Percentiles rank a stretch among this genome's conserved stretches.
Evolutionary conservation across 1,284 basidiomycete genomes (phyloP).

Genomic region (Ceratobasidium sp.): DNA sequence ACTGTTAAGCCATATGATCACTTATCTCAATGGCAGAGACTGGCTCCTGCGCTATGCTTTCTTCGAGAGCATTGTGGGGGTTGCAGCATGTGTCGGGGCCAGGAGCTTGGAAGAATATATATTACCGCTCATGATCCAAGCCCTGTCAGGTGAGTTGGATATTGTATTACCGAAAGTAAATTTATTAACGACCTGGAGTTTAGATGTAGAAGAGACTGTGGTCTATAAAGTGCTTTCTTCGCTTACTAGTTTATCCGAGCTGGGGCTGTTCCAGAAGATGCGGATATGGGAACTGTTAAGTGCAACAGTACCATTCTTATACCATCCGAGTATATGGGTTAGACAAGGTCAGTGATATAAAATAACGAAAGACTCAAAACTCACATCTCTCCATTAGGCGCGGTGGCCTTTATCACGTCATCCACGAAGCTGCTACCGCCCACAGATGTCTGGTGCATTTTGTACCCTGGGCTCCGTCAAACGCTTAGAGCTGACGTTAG

Average conservation of each 20-base stretch:
- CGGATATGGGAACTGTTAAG: slow-evolving; percentile 95
- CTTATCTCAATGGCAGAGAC: slow-evolving; percentile 94
- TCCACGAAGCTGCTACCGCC: slow-evolving; percentile 77
- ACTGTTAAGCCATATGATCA: slow-evolving; percentile 96
- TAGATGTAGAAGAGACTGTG: slow-evolving; percentile 94
- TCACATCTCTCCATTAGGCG: slow-evolving; percentile 59
- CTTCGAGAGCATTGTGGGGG: slow-evolving; percentile 94
- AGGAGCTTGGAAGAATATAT: slow-evolving; percentile 87
- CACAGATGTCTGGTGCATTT: slow-evolving; percentile 94
- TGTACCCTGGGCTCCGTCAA: slow-evolving; percentile 89
- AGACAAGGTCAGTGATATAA: slow-evolving; percentile 71
- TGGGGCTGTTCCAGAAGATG: slow-evolving; percentile 88
- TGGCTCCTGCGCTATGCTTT: slow-evolving; percentile 92
- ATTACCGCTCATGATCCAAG: slow-evolving; percentile 92
- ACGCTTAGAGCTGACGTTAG: slow-evolving; percentile 87
- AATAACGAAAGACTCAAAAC: not conserved
- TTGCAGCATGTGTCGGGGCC: slow-evolving; percentile 90
- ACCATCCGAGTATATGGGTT: slow-evolving; percentile 97
- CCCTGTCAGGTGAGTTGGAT: slow-evolving; percentile 72
- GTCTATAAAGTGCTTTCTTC: slow-evolving; percentile 86
- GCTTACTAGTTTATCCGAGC: slow-evolving; percentile 83
- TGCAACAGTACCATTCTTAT: slow-evolving; percentile 84
- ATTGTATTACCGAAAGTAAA: slow-evolving; percentile 27
- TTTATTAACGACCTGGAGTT: slow-evolving; percentile 3
- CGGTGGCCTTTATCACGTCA: slow-evolving; percentile 85